Evolutionary conservation across 495 filamentous ascomycete genomes (phyloP).

Genomic region (Penicillium maclennaniae): DNA sequence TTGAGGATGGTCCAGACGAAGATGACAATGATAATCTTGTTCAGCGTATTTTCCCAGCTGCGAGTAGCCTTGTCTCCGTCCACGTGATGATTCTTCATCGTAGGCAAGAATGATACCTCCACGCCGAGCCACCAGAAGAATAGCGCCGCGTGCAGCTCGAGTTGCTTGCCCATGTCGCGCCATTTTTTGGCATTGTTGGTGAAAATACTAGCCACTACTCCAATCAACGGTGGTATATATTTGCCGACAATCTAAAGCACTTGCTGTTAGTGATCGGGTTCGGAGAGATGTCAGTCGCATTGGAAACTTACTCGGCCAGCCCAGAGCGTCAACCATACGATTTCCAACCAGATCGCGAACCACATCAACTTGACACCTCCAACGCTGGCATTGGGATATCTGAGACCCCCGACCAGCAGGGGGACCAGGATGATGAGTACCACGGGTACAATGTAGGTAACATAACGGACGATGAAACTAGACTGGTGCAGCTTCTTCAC

Average conservation of each 20-base stretch:
- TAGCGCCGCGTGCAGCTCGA: conserved; percentile 80
- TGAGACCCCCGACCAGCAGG: conserved; percentile 68
- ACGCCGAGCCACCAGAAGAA: conserved; percentile 93
- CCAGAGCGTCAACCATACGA: conserved; percentile 92
- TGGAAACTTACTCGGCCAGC: conserved; percentile 56
- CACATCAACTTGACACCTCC: conserved; percentile 78
- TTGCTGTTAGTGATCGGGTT: background rate
- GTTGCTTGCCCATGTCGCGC: conserved; percentile 80
- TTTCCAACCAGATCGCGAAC: conserved; percentile 94
- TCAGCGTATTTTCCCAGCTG: conserved; percentile 71
- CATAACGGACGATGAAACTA: conserved; percentile 75
- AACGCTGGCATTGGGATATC: conserved; percentile 60
- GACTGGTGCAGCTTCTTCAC: conserved; percentile 69
- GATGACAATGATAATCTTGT: conserved; percentile 81
- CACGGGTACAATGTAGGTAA: conserved; percentile 80
- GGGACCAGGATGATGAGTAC: conserved; percentile 74
- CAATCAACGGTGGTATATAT: conserved; percentile 63
- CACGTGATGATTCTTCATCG: conserved; percentile 69
- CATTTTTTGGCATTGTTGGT: conserved; percentile 92
- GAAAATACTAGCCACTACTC: conserved; percentile 66
- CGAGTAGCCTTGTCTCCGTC: conserved; percentile 49
- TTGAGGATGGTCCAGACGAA: conserved; percentile 81
- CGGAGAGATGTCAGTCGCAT: background rate
- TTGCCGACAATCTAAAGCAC: conserved; percentile 62
- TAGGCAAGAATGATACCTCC: conserved; percentile 57